Conservation (phyloP, 495 filamentous ascomycete species). For the Aspergillus diversus region DNA sequence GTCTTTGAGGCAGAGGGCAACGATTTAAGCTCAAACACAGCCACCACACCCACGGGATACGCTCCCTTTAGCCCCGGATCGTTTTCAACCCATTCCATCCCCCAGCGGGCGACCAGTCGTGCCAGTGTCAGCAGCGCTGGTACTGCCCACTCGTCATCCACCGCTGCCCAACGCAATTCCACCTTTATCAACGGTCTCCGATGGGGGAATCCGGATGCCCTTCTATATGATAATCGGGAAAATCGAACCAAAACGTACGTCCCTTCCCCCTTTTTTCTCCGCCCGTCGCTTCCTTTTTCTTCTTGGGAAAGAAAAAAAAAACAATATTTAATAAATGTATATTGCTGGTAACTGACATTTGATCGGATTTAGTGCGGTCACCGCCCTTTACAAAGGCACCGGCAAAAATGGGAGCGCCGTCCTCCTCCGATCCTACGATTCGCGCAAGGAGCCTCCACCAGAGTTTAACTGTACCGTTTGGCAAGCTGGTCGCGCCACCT, state of each 20-base stretch:
- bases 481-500: conserved; percentile 95
- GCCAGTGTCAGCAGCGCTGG: conserved; percentile 45
- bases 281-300: background rate
- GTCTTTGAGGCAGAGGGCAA: conserved; percentile 82
- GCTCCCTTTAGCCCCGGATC: conserved; percentile 38
- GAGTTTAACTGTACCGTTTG: conserved; percentile 92
- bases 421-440: conserved; percentile 90
- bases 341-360: background rate
- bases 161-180: conserved; percentile 38
- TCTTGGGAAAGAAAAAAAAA: background rate
- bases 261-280: background rate
- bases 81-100: conserved; percentile 30
- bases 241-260: conserved; percentile 91
- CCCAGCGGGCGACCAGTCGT: conserved; percentile 50
- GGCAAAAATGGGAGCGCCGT: conserved; percentile 64
- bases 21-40: conserved; percentile 44
- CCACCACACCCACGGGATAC: conserved; percentile 40
- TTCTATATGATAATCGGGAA: conserved; percentile 79
- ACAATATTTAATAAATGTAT: too few relatives aligned
- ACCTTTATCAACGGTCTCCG: conserved; percentile 48
- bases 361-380: conserved; percentile 69
- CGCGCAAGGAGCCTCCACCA: conserved; percentile 83
- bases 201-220: conserved; percentile 63
- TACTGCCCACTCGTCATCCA: conserved; percentile 34
- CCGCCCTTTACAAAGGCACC: conserved; percentile 86